A percentile compares a stretch with the other conserved stretches of the same genome.
These are phyloP conservation scores for Ophiostoma pallidulum DNA, from an alignment of 2,329 filamentous ascomycete genomes.

Conservation along the genomic window DNA sequence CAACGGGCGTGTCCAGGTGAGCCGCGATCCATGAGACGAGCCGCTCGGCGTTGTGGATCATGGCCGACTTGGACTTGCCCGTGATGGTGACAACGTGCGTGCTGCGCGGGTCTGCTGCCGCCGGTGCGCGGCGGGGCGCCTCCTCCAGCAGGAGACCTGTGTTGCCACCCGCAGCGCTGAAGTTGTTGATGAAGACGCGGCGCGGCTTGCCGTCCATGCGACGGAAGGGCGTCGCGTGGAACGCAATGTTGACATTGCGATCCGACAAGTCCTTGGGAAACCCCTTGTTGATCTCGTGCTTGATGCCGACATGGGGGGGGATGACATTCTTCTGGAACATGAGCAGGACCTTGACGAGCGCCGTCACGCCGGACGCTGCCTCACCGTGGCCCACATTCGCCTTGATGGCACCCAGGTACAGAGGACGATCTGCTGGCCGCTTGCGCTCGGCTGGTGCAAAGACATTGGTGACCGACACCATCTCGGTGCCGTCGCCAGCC, in stretches of 20 bases:
- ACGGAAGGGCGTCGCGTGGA: slow-evolving; percentile 40
- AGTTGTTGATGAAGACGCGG: slow-evolving; percentile 55
- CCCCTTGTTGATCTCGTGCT: slow-evolving; percentile 49
- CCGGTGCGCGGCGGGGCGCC: slow-evolving; percentile 31
- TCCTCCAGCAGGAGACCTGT: slow-evolving; percentile 59
- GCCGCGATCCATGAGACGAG: slow-evolving; percentile 45
- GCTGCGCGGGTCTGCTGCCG: slow-evolving; percentile 40
- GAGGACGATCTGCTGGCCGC: slow-evolving; percentile 38
- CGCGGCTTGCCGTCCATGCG: slow-evolving; percentile 39
- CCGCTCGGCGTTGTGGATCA: slow-evolving; percentile 48
- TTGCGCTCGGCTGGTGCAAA: slow-evolving; percentile 40
- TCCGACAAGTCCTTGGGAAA: slow-evolving; percentile 48
- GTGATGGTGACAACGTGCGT: slow-evolving; percentile 51
- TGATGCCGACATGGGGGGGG: slow-evolving; percentile 59
- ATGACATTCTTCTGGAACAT: slow-evolving; percentile 56
- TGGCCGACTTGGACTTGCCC: slow-evolving; percentile 44
- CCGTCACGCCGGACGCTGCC: slow-evolving; percentile 51
- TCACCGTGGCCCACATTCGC: slow-evolving; percentile 56
- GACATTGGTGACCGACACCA: slow-evolving; percentile 59
- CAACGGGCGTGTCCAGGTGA: slow-evolving; percentile 42
- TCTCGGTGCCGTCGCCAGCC: slow-evolving; percentile 73
- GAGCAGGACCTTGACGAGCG: slow-evolving; percentile 54
- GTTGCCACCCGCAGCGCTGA: slow-evolving; percentile 63
- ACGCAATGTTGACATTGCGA: slow-evolving; percentile 51
- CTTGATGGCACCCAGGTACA: slow-evolving; percentile 55